Percentiles rank a stretch among this genome's conserved stretches.
Conservation (phyloP, 1,284 basidiomycete genomes). For the Stygiomarasmius scandens region DNA sequence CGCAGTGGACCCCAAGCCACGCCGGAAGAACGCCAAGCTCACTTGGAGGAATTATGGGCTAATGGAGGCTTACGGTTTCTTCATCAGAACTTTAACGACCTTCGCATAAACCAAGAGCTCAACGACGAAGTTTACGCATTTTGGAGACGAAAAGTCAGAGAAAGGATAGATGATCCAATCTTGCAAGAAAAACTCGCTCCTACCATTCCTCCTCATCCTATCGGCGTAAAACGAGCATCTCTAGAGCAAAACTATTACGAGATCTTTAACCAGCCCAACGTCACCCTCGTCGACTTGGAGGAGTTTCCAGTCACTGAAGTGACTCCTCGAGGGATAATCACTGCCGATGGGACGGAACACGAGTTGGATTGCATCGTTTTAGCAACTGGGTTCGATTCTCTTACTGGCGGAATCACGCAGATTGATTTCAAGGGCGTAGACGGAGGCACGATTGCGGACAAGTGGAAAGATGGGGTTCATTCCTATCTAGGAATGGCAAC, state of each 20-base stretch:
- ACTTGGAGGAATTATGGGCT: constrained; percentile 23
- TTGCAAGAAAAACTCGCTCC: constrained; percentile 24
- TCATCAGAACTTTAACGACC: constrained; percentile 18
- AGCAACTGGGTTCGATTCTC: constrained; percentile 13
- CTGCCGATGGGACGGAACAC: constrained; percentile 8
- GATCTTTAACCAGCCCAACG: constrained; percentile 12
- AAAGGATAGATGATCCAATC: constrained; percentile 19
- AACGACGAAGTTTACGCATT: no score
- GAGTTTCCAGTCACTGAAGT: constrained; percentile 6
- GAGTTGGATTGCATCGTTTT: constrained; percentile 13
- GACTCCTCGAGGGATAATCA: constrained; percentile 1
- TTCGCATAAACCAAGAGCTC: constrained; percentile 17
- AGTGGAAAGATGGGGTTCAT: constrained; percentile 11
- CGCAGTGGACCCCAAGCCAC: constrained; percentile 16
- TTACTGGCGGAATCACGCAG: constrained; percentile 13
- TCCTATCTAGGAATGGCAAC: constrained; percentile 14
- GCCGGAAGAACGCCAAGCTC: constrained; percentile 20
- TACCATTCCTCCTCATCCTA: constrained; percentile 20
- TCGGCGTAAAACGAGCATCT: constrained; percentile 22
- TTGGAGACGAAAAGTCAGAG: constrained; percentile 24
- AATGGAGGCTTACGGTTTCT: constrained; percentile 24
- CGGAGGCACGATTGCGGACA: constrained; percentile 9
- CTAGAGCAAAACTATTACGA: constrained; percentile 19
- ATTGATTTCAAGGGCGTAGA: constrained; percentile 13
- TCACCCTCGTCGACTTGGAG: constrained; percentile 9